Conservation (phyloP, 2,329 filamentous ascomycete species). For the Talaromyces rugulosus region DNA sequence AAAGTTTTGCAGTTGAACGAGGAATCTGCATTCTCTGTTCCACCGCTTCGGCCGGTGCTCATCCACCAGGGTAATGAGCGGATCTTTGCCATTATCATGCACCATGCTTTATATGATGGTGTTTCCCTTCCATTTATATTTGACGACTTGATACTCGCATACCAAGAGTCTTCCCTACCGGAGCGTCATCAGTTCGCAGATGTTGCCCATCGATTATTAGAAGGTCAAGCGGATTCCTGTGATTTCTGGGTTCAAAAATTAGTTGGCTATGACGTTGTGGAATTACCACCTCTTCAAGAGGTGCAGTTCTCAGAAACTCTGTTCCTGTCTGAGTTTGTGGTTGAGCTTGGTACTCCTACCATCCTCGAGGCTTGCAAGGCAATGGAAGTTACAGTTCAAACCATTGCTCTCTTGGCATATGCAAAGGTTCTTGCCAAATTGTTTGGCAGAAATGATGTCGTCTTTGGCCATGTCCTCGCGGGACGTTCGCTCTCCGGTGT, state of each 20-base stretch:
- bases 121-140: constrained; percentile 39
- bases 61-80: constrained; percentile 23
- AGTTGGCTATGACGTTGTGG: constrained; percentile 18
- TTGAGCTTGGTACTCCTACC: constrained; percentile 17
- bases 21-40: constrained; percentile 18
- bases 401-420: constrained; percentile 25
- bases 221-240: constrained; percentile 42
- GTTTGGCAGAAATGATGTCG: constrained; percentile 29
- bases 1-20: constrained; percentile 16
- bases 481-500: constrained; percentile 35
- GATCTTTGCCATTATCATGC: constrained; percentile 55
- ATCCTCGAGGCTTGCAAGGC: constrained; percentile 20
- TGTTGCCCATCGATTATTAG: constrained; percentile 52
- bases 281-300: constrained; percentile 17
- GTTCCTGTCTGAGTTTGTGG: constrained; percentile 16
- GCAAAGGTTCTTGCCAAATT: constrained; percentile 25
- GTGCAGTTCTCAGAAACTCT: constrained; percentile 13
- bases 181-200: constrained; percentile 26
- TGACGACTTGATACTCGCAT: constrained; percentile 22
- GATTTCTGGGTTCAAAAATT: constrained; percentile 22
- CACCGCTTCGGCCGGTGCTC: constrained; percentile 34
- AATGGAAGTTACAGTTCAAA: constrained; percentile 28
- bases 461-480: constrained; percentile 39
- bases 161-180: constrained; percentile 15
- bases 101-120: constrained; percentile 51